Base-by-base conservation (phyloP, 805 yeast genomes). In the Barnettozyma pratensis region DNA sequence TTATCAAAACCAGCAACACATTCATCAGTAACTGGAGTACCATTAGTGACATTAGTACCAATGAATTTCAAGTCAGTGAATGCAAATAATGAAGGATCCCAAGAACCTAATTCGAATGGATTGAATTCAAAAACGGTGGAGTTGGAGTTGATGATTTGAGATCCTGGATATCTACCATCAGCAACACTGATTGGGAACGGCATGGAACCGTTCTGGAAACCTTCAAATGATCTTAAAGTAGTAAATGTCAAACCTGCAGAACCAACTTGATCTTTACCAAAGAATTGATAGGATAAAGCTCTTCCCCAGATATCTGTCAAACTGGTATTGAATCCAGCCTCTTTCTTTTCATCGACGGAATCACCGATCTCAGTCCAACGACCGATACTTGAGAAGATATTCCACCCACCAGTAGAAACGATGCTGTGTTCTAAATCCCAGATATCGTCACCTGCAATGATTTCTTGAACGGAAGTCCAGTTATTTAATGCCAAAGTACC, bases 251-350 rank as follows among this genome's bases (percentile, higher is more conserved):
- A 67, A 2, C 82, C 84, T 2, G 80, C 87, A 49, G 87, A 83
- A 64, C 81, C 81, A 51, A 79, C 75, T 3, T 81, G 70, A 42
- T 71, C 67, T 44, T 76, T 75, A 3, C 74, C 83, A 73, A 91
- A 80, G 53, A 88, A 79, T 66, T 85, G 89, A 55, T 83, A 77
- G 3, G 94, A 77, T 45, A 89, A 69, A 3, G 82, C 81, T 54
- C 91, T 73, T 9, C 89, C 90, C 94, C 94, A 87, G 46, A 79
- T 76, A 63, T 87, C 96, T 4, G 92, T 83, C 32, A 87, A 56
- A 8, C 85, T 70, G 11, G 80, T 69, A 9, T 75, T 71, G 59
- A 74, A 87, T 0, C 95, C 95, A 4, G 91, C 91, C 27, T 70
- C 64, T 48, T 63, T 62, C 58, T 81, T 82, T 4, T 55, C 71